A percentile compares a stretch with the other conserved stretches of the same genome.
phyloP scores from a whole-genome alignment of 805 yeast species.

The Metschnikowia arizonensis region DNA sequence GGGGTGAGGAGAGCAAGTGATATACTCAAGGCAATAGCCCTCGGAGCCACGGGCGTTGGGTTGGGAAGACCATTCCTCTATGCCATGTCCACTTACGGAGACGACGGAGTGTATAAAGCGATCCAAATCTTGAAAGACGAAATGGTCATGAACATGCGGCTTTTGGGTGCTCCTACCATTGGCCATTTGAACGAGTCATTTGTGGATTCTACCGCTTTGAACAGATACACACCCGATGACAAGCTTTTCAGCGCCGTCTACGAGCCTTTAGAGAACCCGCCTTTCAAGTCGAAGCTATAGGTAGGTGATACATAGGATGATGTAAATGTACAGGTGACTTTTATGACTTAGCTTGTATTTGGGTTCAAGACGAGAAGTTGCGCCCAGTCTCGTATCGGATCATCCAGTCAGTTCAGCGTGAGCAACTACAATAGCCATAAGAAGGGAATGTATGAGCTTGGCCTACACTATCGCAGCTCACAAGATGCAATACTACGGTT shows the following conservation, averaged over 20 bases:
- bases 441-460: too few relatives aligned
- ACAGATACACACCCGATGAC: constrained; percentile 50
- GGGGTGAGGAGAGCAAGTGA: constrained; percentile 77
- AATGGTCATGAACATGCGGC: constrained; percentile 59
- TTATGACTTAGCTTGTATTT: too few relatives aligned
- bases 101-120: constrained; percentile 63
- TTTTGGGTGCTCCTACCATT: constrained; percentile 55
- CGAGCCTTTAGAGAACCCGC: constrained; percentile 49
- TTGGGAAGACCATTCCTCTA: constrained; percentile 73
- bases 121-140: constrained; percentile 59
- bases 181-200: constrained; percentile 49
- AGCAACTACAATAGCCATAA: too few relatives aligned
- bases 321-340: too few relatives aligned
- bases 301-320: not conserved
- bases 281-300: constrained; percentile 36
- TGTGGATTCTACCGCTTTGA: constrained; percentile 52
- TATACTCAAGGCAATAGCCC: constrained; percentile 66
- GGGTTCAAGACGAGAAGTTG: too few relatives aligned
- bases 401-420: too few relatives aligned
- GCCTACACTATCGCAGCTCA: too few relatives aligned
- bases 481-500: too few relatives aligned
- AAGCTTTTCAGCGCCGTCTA: constrained; percentile 52
- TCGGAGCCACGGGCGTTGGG: constrained; percentile 76
- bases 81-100: constrained; percentile 79
- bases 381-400: too few relatives aligned